Base-by-base conservation (phyloP, 805 yeast species). In the Barnettozyma botsteinii region DNA sequence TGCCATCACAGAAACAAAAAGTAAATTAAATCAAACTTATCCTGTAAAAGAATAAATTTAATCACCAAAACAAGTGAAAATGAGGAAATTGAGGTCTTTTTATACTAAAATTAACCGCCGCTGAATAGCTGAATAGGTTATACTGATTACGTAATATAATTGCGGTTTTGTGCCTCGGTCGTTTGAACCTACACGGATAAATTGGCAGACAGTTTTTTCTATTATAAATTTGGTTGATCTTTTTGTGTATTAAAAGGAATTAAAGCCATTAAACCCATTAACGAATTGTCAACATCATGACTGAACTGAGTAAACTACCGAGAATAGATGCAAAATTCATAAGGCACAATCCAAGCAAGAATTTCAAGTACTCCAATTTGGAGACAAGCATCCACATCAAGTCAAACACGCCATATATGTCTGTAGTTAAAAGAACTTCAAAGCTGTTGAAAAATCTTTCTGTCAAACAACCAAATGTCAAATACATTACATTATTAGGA, bases 381-480 rank as follows among this genome's bases (percentile, higher is more conserved):
- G 69, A 71, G 18, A 67, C 77, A 0, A 67, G 73, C 3, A 61
- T 84, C 10, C 72, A 75, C 43, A 66, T 87, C 27, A 82, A 84
- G 48, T 60, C 81, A 1, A 57, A 61, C 2, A 82, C 95, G 4
- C 93, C 95, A 3, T 84, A 69, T 51, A 69, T 85, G 11, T 75
- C 91, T 10, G 87, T 84, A 0, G 52, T 86, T 31, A 86, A 86
- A 52, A 69, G 84, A 37, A 71, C 81, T 2, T 68, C 68, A 30
- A 77, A 76, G 52, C 64, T 69, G 37, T 56, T 86, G 18, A 62
- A 57, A 5, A 69, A 67, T 34, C 66, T 76, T 47, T 64, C 67
- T 41, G 69, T 69, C 40, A 67, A 65, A 28, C 66, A 65, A 11
- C 62, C 65, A n/a, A 61, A 59, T 15, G 63, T 64, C 1, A 53